Evolutionary conservation across 495 filamentous ascomycete species (phyloP), one percentile per base, ranked within the genome.

Genomic region (Cudoniella acicularis): DNA sequence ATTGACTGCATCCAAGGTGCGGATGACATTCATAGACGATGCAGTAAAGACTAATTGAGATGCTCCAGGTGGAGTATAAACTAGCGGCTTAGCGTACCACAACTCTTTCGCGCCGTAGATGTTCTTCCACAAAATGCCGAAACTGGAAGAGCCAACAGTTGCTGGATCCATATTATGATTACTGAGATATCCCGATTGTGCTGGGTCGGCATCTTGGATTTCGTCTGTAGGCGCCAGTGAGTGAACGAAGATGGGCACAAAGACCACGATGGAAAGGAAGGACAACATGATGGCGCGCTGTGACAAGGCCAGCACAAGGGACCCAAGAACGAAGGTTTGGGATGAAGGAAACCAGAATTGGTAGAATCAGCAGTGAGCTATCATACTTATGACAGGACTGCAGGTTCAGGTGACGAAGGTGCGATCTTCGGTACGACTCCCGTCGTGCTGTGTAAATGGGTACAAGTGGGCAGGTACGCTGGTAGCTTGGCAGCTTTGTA

Each of bases 81-180:
- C 68, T 42, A 78, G 59, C n/a, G 75, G 73, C 45, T 74, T 72
- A 16, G 75, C 71, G 54, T 72, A 77, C 56, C 72, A 74, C 54
- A 43, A 59, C 56, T 69, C 65, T 27, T 70, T 23, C 20, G n/a
- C 36, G 42, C 59, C 54, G 48, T 63, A 65, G 1, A 48, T 46
- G 18, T 64, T 67, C 41, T 68, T 65, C 68, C 68, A 78, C 10
- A 72, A 61, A 9, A 64, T 42, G 36, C 72, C 70, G 59, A 75
- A 74, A 20, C 59, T 66, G 10, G 71, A 18, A 9, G 66, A 69
- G 10, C 61, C 67, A 23, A 78, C 68, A 36, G 72, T 66, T 6
- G 69, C 64, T 10, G 75, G 75, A 54, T 78, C 68, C 64, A 78
- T 75, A 53, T 78, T 78, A 55, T 77, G 73, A 60, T 76, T 75